Conservation (phyloP, 805 yeast species). For the Starmerella sp. region DNA sequence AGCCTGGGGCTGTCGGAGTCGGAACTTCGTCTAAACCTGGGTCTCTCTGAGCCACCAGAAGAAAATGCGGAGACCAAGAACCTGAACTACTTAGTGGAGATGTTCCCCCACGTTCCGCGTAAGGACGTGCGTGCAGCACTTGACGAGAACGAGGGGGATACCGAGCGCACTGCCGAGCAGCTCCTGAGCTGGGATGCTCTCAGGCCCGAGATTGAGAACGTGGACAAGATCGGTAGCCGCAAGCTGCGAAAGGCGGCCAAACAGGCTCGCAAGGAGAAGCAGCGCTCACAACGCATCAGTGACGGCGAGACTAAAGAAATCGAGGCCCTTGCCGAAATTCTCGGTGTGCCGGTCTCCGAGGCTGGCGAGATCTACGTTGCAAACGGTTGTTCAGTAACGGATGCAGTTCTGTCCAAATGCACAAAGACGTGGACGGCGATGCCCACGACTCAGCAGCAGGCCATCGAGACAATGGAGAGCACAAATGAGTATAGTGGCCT, state of each 20-base stretch:
- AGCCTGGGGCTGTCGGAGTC: not conserved
- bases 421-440: not conserved
- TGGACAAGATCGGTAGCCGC: not conserved
- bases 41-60: not conserved
- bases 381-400: slow-evolving; percentile 5
- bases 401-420: slow-evolving; percentile 4
- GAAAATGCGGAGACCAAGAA: not conserved
- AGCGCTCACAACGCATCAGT: not conserved
- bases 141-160: not conserved
- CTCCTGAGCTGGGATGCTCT: slow-evolving; percentile 10
- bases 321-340: not conserved
- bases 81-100: slow-evolving; percentile 3
- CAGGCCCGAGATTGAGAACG: not conserved
- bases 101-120: slow-evolving; percentile 13
- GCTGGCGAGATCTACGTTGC: slow-evolving; percentile 13
- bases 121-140: not conserved
- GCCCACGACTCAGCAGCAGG: not conserved
- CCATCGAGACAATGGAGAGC: not conserved
- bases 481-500: not conserved
- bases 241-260: not conserved
- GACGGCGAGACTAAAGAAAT: slow-evolving; percentile 7
- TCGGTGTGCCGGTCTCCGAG: not conserved
- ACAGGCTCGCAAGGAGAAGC: slow-evolving; percentile 1
- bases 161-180: slow-evolving; percentile 11
- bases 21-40: not conserved